Evolutionary conservation across 129 eudicot species (phyloP), one percentile per base, ranked within the genome.

Genomic region (Flaveria trinervia): DNA sequence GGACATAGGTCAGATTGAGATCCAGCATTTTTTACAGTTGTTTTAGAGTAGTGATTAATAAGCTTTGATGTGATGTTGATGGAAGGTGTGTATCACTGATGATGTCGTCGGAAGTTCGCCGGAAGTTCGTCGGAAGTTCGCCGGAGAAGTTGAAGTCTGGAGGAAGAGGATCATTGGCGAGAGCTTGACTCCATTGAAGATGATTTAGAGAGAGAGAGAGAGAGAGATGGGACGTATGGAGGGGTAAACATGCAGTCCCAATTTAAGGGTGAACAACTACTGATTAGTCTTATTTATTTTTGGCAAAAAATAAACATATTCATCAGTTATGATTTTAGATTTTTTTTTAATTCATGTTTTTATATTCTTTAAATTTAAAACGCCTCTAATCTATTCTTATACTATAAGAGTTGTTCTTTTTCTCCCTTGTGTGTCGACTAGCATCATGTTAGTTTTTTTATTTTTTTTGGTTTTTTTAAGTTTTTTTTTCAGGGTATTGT

Each of bases 1-100:
- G 70, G 28, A 45, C 66, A 2, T 76, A 20, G 76, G 54, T 74
- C 49, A 85, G 79, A 68, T 89, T 89, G 41, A 89, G 96, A 85
- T 89, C 89, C 67, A 87, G 71, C 96, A 89, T 87, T 62, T 65
- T 65, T 56, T 49, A 33, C 68, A 28, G 43, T 45, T 5, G 46
- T 28, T 7, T 28, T 7, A 12, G 26, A 66, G 13, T 20, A 23
- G 39, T 51, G 13, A 49, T 16, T 46, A 45, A 30, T 30, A 30
- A 30, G 56, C 5, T 49, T 0, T 39, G 72, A 65, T 65, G 12
- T 2, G 1, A 20, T 52, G 61, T 2, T 60, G 23, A 16, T 1
- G 41, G 22, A 64, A 48, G 43, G 7, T 59, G 6, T 56, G 20
- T 12, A 8, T 73, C 2, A 56, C n/a, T 3, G 33, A 48, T n/a